These are phyloP conservation scores for Raphanus hybrid DNA, from an alignment of 441 rosid species.

Conservation along the genomic window DNA sequence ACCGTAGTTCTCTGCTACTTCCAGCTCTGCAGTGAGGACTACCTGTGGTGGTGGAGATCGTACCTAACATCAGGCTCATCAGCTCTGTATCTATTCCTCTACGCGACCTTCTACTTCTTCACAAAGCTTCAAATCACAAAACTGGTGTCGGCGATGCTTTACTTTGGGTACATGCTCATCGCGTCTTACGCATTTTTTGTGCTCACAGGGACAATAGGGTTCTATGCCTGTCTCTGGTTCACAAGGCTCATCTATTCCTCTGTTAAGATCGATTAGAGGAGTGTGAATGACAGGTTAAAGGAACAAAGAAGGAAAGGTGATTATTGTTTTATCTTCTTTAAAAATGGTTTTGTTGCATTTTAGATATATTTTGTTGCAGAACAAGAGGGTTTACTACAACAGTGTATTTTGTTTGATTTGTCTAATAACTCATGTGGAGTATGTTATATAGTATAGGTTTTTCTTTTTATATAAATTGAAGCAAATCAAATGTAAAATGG, in stretches of 20 bases:
- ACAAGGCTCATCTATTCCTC: slow-evolving; percentile 46
- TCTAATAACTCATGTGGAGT: slow-evolving; percentile 3
- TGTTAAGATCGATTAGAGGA: slow-evolving; percentile 56
- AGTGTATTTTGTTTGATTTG: slow-evolving; percentile 39
- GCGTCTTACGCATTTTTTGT: no score
- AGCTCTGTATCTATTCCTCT: no score
- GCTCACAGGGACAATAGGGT: no score
- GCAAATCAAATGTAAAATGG: not conserved
- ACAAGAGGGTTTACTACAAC: slow-evolving; percentile 4
- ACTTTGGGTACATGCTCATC: no score
- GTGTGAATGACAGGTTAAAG: not conserved
- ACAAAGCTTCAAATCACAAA: no score
- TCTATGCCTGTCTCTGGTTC: no score
- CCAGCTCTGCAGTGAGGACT: slow-evolving; percentile 75
- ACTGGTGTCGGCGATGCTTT: no score
- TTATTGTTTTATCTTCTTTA: slow-evolving; percentile 29
- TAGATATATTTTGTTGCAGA: slow-evolving; percentile 36
- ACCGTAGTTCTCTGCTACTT: slow-evolving; percentile 72
- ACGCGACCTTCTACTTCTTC: no score
- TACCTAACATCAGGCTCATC: no score
- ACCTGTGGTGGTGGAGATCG: slow-evolving; percentile 20
- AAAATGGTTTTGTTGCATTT: slow-evolving; percentile 38
- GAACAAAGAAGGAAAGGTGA: slow-evolving; percentile 30
- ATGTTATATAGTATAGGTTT: no score
- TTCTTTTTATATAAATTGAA: not conserved